Base-by-base conservation (phyloP, 441 rosid species). In the Euphorbia schlechtendalii region DNA sequence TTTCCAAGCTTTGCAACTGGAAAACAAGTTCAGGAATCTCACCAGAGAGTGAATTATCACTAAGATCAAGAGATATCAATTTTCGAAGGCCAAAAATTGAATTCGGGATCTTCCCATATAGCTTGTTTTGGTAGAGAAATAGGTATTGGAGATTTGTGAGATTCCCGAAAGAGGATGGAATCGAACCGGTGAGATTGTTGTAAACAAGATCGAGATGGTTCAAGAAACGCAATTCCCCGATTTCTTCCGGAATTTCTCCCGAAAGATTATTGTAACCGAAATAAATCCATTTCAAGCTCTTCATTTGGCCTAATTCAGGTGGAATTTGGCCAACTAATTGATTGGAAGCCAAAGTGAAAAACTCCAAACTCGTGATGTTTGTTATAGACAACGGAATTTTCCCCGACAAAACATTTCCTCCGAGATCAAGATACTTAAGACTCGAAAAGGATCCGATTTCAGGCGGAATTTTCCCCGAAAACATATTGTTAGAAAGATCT, bases 191-290 rank as follows among this genome's bases (percentile, higher is more conserved):
- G 76, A 92, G 81, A 67, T 87, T 92, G 79, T 92, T 92, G 75
- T 87, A 89, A 69, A 89, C 98, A 59, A 92, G 82, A 71, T 92
- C 95, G 72, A 92, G 93, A 66, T 92, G 98, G 68, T 73, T 81
- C 30, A 92, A 71, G 46, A 74, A 72, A 36, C 82, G 60, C 60
- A 92, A 70, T 2, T 69, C 70, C 18, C 96, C 90, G 4, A 92
- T 69, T 73, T 82, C 85, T 63, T 63, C 53, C 3, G 96, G 95
- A 69, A 92, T 87, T 77, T 74, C 80, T 0, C 96, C 93, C 0
- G 90, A 86, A 49, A 92, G 76, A 74, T 89, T 89, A 77, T 92
- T 92, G 69, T 92, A 87, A n/a, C 98, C 98, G 51, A 92, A 65
- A 74, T 92, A 92, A 52, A 92, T 77, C 98, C 89, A 92, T 71